phyloP scores from a whole-genome alignment of 2,329 filamentous ascomycete species.

The Lachnum nothofagi region DNA sequence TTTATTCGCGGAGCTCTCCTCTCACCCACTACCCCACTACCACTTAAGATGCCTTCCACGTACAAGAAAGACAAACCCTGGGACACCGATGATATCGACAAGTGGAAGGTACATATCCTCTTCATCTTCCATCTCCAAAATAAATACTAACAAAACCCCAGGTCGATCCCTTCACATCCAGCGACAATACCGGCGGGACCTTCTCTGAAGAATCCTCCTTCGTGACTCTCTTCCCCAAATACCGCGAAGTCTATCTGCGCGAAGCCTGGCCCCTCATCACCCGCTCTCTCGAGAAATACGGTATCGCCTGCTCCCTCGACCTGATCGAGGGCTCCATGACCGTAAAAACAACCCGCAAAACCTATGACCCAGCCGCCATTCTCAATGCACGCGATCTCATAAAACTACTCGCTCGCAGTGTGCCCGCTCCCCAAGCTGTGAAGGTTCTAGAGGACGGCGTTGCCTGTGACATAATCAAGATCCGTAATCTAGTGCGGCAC shows the following conservation, averaged over 20 bases:
- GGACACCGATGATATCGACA: conserved; percentile 96
- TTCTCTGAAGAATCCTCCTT: conserved; percentile 95
- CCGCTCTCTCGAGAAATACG: conserved; percentile 75
- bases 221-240: conserved; percentile 83
- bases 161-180: conserved; percentile 77
- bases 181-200: conserved; percentile 78
- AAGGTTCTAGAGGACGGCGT: conserved; percentile 91
- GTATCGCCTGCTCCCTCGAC: conserved; percentile 88
- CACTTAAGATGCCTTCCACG: conserved; percentile 69
- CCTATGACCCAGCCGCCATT: conserved; percentile 86
- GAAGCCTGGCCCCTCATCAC: conserved; percentile 92
- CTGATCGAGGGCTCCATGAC: conserved; percentile 95
- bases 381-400: conserved; percentile 92
- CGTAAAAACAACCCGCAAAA: conserved; percentile 88
- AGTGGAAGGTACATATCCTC: conserved; percentile 66
- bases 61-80: conserved; percentile 87
- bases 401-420: conserved; percentile 83
- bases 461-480: conserved; percentile 94
- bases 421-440: conserved; percentile 86
- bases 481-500: conserved; percentile 80
- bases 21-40: conserved; percentile 13
- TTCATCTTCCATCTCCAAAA: background rate
- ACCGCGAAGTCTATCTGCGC: conserved; percentile 88
- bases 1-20: background rate
- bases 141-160: conserved; percentile 33